Evolutionary conservation across 192 early-diverging fungal genomes (phyloP).

Genomic region (Phycomyces nitens): DNA sequence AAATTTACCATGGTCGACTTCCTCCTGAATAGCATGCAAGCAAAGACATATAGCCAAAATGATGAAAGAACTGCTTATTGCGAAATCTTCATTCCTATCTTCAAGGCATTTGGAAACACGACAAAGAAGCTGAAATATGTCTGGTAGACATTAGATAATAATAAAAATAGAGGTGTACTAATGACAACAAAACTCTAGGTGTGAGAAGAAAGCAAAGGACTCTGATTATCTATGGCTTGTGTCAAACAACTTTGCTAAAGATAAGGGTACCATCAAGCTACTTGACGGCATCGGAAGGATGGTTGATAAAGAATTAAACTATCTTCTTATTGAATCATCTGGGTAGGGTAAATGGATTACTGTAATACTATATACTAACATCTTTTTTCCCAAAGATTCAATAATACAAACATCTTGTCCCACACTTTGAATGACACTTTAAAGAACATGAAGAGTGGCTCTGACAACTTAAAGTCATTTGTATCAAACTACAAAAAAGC

Average conservation of each 20-base stretch:
- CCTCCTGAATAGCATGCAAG: neutral
- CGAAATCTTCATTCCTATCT: conserved; percentile 6
- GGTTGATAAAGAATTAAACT: neutral
- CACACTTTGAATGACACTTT: neutral
- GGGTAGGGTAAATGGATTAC: conserved; percentile 1
- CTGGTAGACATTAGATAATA: conserved; percentile 2
- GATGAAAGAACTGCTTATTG: conserved; percentile 16
- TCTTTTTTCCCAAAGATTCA: neutral
- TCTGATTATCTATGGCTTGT: conserved; percentile 7
- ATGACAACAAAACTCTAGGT: conserved; percentile 2
- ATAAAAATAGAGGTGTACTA: neutral
- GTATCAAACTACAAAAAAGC: conserved; percentile 4
- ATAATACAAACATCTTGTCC: conserved; percentile 2
- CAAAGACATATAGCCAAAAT: neutral
- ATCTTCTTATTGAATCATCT: conserved; percentile 12
- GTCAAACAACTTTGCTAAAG: conserved; percentile 7
- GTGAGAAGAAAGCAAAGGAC: conserved; percentile 3
- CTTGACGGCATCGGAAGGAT: conserved; percentile 6
- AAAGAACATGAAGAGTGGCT: conserved; percentile 6
- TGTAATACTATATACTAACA: conserved; percentile 4
- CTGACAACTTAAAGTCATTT: conserved; percentile 7
- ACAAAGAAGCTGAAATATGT: neutral
- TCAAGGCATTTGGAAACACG: conserved; percentile 5
- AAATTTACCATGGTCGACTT: conserved; percentile 12
- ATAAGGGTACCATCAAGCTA: neutral